phyloP scores from a whole-genome alignment of 2,329 filamentous ascomycete genomes.

The Eutypella sp. region DNA sequence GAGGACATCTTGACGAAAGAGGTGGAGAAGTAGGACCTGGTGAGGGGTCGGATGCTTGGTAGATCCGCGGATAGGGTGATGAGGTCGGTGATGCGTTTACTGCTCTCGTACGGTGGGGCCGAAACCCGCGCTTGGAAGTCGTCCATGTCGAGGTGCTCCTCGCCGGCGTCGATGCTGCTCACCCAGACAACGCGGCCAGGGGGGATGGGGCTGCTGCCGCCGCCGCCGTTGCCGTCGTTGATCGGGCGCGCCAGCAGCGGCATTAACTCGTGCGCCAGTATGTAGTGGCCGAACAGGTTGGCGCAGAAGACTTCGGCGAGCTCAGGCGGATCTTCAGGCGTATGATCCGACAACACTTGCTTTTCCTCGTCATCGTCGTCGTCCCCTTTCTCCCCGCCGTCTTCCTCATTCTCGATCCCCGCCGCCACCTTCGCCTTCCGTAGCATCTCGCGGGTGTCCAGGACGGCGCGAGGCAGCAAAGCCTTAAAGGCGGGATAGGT shows the following conservation, averaged over 20 bases:
- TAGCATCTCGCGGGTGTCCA: conserved; percentile 36
- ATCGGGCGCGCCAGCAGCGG: conserved; percentile 59
- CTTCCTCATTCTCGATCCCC: too few species aligned
- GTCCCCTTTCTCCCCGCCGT: too few species aligned
- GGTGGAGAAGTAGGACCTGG: conserved; percentile 50
- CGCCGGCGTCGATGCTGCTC: conserved; percentile 68
- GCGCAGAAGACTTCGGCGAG: conserved; percentile 83
- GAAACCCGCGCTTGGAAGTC: conserved; percentile 73
- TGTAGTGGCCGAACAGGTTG: conserved; percentile 93
- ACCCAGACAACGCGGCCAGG: conserved; percentile 79
- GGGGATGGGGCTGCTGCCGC: conserved; percentile 29
- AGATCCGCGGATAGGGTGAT: conserved; percentile 69
- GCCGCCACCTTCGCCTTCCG: conserved; percentile 12
- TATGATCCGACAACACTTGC: too few species aligned
- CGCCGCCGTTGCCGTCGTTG: conserved; percentile 24
- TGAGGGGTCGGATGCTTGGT: conserved; percentile 55
- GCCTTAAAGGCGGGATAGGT: conserved; percentile 79
- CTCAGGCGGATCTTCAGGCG: too few species aligned
- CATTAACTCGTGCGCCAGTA: conserved; percentile 75
- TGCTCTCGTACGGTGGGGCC: conserved; percentile 70
- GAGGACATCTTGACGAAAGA: too few species aligned
- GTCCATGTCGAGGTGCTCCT: conserved; percentile 49
- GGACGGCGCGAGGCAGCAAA: conserved; percentile 41
- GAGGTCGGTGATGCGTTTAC: conserved; percentile 82
- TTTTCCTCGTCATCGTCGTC: too few species aligned